These are phyloP conservation scores for Thalassia testudinum DNA, from an alignment of 116 monocot genomes.

Conservation along the genomic window DNA sequence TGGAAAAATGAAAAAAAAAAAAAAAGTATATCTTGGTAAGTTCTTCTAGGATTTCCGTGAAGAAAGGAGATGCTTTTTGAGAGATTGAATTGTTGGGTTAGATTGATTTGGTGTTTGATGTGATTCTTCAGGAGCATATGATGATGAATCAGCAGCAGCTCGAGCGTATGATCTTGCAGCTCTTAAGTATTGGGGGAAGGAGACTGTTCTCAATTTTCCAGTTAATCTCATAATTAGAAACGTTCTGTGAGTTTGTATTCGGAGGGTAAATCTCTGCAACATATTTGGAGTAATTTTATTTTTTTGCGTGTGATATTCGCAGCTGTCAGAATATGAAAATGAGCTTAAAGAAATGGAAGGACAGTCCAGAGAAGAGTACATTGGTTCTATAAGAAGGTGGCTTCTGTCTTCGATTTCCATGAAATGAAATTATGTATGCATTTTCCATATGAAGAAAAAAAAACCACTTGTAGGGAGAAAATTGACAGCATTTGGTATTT, in stretches of 20 bases:
- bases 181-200: conserved; percentile 85
- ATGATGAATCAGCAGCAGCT: conserved; percentile 77
- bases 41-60: background rate
- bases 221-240: conserved; percentile 7
- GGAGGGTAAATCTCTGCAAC: too few species aligned
- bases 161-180: conserved; percentile 78
- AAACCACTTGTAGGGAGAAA: too few species aligned
- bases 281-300: too few species aligned
- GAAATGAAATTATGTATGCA: too few species aligned
- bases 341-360: conserved; percentile 72
- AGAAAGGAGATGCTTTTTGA: too few species aligned
- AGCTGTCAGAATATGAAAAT: conserved; percentile 44
- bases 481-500: background rate
- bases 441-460: too few species aligned
- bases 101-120: too few species aligned
- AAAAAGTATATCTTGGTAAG: conserved; percentile 75
- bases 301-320: background rate
- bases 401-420: background rate
- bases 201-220: conserved; percentile 69
- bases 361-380: conserved; percentile 67
- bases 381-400: conserved; percentile 83
- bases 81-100: too few species aligned
- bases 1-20: background rate
- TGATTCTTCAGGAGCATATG: conserved; percentile 53
- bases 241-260: too few species aligned